Evolutionary conservation across 257 asterid species (phyloP).

Genomic region (Solanum lignicaule): DNA sequence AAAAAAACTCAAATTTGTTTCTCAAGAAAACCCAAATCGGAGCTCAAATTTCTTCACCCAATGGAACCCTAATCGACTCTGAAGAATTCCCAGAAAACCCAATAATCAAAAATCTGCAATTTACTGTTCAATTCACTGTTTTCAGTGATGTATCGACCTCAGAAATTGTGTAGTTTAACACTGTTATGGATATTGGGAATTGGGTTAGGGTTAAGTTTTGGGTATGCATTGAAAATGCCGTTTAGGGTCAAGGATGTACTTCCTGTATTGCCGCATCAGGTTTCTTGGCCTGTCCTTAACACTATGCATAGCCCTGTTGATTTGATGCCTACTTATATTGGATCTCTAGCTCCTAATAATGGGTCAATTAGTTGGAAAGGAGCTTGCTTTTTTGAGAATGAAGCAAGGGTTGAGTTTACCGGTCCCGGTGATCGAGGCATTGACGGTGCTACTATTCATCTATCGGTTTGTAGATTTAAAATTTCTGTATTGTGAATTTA

Average conservation of each 20-base stretch:
- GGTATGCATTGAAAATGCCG: constrained; percentile 68
- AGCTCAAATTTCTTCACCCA: background rate
- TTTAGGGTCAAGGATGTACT: constrained; percentile 77
- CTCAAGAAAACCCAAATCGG: background rate
- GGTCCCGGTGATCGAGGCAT: constrained; percentile 68
- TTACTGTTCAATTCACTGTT: background rate
- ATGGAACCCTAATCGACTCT: background rate
- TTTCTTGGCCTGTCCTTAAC: constrained; percentile 90
- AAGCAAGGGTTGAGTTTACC: constrained; percentile 61
- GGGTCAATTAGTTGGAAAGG: constrained; percentile 89
- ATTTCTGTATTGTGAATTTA: background rate
- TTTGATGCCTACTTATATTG: constrained; percentile 78
- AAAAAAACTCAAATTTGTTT: background rate
- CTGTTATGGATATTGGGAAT: background rate
- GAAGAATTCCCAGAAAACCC: background rate
- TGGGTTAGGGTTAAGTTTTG: constrained; percentile 37
- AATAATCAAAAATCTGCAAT: background rate
- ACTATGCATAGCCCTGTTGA: constrained; percentile 80
- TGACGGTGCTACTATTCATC: constrained; percentile 72
- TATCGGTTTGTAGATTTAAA: constrained; percentile 43
- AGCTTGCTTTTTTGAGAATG: constrained; percentile 68
- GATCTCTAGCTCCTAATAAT: constrained; percentile 79
- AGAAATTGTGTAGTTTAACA: background rate
- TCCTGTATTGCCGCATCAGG: constrained; percentile 77
- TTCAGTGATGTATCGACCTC: background rate